These are phyloP conservation scores for Rheum nobile DNA, from an alignment of 148 eudicot species.

Conservation along the genomic window DNA sequence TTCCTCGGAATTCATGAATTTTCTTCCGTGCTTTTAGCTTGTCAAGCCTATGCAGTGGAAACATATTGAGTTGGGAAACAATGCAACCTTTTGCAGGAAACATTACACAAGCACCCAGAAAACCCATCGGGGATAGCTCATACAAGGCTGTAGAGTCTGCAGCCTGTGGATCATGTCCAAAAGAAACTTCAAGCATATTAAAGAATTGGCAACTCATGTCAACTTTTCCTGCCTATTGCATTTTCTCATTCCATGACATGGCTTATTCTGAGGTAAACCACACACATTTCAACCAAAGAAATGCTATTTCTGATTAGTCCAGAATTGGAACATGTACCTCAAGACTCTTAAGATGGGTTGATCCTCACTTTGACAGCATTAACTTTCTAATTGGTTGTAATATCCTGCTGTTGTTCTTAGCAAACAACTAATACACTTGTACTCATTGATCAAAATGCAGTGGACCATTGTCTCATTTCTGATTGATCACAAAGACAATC, in stretches of 20 bases:
- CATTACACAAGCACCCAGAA: constrained; percentile 52
- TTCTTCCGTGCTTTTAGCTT: too few species aligned
- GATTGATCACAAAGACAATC: too few species aligned
- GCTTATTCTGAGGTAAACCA: constrained; percentile 83
- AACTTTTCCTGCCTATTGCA: constrained; percentile 59
- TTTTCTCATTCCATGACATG: constrained; percentile 89
- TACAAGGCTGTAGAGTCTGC: constrained; percentile 38
- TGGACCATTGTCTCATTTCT: too few species aligned
- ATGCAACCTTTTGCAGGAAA: constrained; percentile 36
- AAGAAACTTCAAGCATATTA: constrained; percentile 31
- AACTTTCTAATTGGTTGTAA: too few species aligned
- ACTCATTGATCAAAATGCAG: not conserved
- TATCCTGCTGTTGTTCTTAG: not conserved
- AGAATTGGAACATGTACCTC: not conserved
- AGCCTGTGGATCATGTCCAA: constrained; percentile 9
- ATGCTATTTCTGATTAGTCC: too few species aligned
- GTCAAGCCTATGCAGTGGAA: too few species aligned
- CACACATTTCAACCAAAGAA: too few species aligned
- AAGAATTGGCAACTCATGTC: constrained; percentile 91
- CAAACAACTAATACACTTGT: not conserved
- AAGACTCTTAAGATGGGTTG: not conserved
- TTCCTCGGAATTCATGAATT: too few species aligned
- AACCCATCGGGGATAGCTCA: constrained; percentile 14
- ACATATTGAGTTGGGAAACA: too few species aligned
- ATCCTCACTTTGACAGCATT: not conserved